These are phyloP conservation scores for Lotmaria passim DNA, from an alignment of 208 protist species.

Conservation along the genomic window DNA sequence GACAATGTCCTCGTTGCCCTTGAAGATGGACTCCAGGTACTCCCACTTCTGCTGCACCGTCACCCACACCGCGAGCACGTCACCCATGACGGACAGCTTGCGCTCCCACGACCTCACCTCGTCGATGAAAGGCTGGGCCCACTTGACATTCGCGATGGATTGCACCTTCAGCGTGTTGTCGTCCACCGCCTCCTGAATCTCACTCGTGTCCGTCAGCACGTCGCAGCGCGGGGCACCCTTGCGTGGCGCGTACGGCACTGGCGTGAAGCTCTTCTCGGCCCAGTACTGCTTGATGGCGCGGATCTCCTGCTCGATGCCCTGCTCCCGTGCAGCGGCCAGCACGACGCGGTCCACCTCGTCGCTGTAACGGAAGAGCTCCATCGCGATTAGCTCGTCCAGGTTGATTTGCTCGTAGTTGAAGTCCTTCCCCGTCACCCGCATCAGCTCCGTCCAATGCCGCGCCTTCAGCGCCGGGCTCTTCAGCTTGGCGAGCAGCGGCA, in stretches of 20 bases:
- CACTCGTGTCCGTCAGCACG: constrained; percentile 95
- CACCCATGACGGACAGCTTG: constrained; percentile 95
- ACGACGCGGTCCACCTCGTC: constrained; percentile 96
- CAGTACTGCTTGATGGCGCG: constrained; percentile 95
- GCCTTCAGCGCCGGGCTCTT: constrained; percentile 97
- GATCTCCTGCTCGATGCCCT: constrained; percentile 96
- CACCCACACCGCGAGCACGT: constrained; percentile 98
- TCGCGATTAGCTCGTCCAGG: constrained; percentile 96
- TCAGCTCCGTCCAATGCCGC: constrained; percentile 98
- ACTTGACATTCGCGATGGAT: constrained; percentile 96
- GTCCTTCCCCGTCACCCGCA: constrained; percentile 92
- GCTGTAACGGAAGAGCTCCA: constrained; percentile 96
- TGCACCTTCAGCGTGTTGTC: constrained; percentile 98
- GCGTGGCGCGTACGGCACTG: constrained; percentile 92
- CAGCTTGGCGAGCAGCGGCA: constrained; percentile 96
- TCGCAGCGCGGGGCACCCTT: constrained; percentile 86
- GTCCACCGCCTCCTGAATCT: constrained; percentile 97
- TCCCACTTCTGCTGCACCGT: constrained; percentile 99
- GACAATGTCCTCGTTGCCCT: constrained; percentile 98
- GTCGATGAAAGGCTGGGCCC: constrained; percentile 96
- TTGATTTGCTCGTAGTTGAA: constrained; percentile 98
- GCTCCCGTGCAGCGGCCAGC: constrained; percentile 93
- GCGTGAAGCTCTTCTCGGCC: constrained; percentile 88
- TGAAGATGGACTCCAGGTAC: constrained; percentile 99
- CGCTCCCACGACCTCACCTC: constrained; percentile 97